Evolutionary conservation across 805 yeast genomes (phyloP), one percentile per base, ranked within the genome.

Genomic region (Teunomyces tritomae): DNA sequence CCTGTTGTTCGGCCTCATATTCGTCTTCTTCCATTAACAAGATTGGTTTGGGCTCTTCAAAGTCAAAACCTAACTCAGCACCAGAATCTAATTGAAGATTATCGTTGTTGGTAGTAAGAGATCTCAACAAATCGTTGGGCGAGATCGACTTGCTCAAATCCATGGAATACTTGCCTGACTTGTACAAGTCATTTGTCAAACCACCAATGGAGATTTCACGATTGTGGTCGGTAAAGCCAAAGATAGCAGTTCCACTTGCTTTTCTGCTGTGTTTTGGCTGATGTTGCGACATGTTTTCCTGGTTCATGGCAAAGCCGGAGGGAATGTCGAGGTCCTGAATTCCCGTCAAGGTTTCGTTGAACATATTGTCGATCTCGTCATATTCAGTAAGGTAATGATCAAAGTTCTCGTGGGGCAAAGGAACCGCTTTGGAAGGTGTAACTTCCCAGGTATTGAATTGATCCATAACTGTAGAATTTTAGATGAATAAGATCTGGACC

Each of bases 221-320:
- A 49, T 76, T 76, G 61, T 86, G 91, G 40, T 80, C 82, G 7
- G 75, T 68, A 54, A 78, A 86, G 0, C 95, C 95, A 64, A 87
- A 87, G 26, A 87, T 86, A 2, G 87, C 92, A 3, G 92, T 84
- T 10, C 95, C 95, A 68, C 90, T 84, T 14, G 79, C 73, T 49
- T 82, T 80, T 53, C 88, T 77, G 45, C 76, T 65, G 59, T 86
- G 92, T 28, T 55, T 52, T 28, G 48, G 46, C 41, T 47, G 53
- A 57, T 48, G 47, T 45, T 47, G 39, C 45, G 44, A 50, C 50
- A 48, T 35, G 45, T 20, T 43, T 49, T 9, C 53, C 39, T 56
- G 59, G 9, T 51, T 55, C 45, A 57, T 53, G 43, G 44, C 62
- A 43, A 63, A 71, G 2, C 78, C 78, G 0, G 74, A 62, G 0